Base-by-base conservation (phyloP, 106 monocot species). In the Cymbidium sinense region DNA sequence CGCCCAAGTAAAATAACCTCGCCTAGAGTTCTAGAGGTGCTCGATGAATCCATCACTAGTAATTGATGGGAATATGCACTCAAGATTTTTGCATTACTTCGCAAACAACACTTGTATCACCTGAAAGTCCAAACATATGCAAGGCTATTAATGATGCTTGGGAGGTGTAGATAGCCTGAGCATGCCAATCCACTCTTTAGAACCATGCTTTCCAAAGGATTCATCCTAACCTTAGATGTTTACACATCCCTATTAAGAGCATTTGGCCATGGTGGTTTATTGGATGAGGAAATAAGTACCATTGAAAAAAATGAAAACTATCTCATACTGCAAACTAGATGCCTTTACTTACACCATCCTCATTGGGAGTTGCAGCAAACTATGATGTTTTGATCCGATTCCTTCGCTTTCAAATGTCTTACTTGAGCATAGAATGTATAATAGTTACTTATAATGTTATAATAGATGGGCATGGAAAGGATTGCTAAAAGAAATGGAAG, bases 401-500 rank as follows among this genome's bases (percentile, higher is more conserved):
- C 77, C 79, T 6, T 50, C 75, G 30, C 52, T 94, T 73, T 55
- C 94, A 98, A 79, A 98, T 98, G 96, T 83, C 90, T 28, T 88
- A 92, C 75, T 76, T 90, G 25, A 88, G 94, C 13, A 78, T 98
- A 30, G 81, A 87, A 70, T 85, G 85, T 76, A 94, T 44, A 69
- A 21, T 70, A 69, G 89, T 94, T 75, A 98, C 91, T 58, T 86
- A 90, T 54, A 98, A 98, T 78, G 83, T 86, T 43, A 88, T 98
- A 51, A 90, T 98, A 47, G 90, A 94, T 73, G 90, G 96, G 19
- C 94, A 87, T 82, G 96, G 96, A 17, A 98, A 98, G 85, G 85
- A 0, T 76, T 88, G 88, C 70, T 94, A 34, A 82, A 87, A 75
- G 88, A 94, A 54, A 91, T 98, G 96, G 90, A 94, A 75, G 81